Evolutionary conservation across 306 rosid genomes (phyloP), one percentile per base, ranked within the genome.

Genomic region (Quillaja saponaria): DNA sequence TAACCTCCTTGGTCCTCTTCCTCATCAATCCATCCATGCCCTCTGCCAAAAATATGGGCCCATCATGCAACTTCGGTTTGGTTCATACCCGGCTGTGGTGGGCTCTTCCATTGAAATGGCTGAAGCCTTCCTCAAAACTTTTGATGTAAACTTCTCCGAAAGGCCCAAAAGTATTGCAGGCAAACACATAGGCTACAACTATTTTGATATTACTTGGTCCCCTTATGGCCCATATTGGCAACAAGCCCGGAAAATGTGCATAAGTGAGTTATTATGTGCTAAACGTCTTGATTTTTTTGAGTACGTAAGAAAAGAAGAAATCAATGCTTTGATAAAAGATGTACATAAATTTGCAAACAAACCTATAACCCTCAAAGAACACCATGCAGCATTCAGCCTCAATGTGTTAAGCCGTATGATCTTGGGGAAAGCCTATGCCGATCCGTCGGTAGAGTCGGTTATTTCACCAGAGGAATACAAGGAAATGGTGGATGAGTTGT

Each of bases 361-460:
- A 46, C 47, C n/a, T 0, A 10, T 85, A 1, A 1, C 58, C 2
- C 14, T 83, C 6, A 91, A 87, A 38, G 70, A 6, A 66, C 74
- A 1, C 95, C n/a, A 87, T 17, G 49, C 89, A 0, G 71, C 31
- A 5, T 33, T 91, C 54, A 85, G 89, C 25, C 76, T 91, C 8
- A 87, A 91, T 47, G 89, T 91, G n/a, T 85, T 91, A 10, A 91
- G 96, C 51, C 76, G 97, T 1, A 91, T 85, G 97, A 95, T 83
- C 55, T 44, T 91, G 38, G 97, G 97, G 31, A 91, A 91, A 85
- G 65, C 87, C 85, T 69, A 46, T 74, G 0, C n/a, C n/a, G 85
- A 83, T 42, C 49, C 71, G 6, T 20, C 71, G 0, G 49, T 77
- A 11, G 55, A 80, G 38, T 2, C 75, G 10, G 10, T 76, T 10